A percentile compares a stretch with the other conserved stretches of the same genome.
phyloP scores from a whole-genome alignment of 2,329 filamentous ascomycete species.

The Samsoniella hepiali region DNA sequence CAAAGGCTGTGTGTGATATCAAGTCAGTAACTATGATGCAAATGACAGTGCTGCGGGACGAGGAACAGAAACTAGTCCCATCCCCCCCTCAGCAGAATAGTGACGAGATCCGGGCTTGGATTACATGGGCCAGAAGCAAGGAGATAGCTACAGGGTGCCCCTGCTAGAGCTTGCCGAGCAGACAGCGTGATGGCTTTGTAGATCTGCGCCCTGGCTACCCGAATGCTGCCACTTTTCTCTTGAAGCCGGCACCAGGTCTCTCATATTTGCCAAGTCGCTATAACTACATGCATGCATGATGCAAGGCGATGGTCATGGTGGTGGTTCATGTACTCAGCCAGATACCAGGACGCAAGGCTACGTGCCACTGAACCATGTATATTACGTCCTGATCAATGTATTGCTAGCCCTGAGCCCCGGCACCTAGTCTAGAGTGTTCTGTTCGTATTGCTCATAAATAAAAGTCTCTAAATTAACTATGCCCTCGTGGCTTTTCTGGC shows the following conservation, averaged over 20 bases:
- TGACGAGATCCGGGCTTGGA: background rate
- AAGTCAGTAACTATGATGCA: conserved; percentile 6
- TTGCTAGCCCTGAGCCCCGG: background rate
- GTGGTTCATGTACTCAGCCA: background rate
- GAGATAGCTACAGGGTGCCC: background rate
- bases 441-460: background rate
- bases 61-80: background rate
- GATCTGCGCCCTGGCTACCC: background rate
- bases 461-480: no score
- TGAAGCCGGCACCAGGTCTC: background rate
- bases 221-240: background rate
- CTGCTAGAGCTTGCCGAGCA: background rate
- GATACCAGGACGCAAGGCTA: background rate
- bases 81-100: no score
- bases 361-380: background rate
- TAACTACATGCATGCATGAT: background rate
- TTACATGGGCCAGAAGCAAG: no score
- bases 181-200: background rate
- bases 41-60: background rate
- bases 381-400: background rate
- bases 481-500: background rate
- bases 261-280: background rate
- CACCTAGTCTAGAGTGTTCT: background rate
- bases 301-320: background rate
- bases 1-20: background rate